Conservation (phyloP, 805 yeast species). For the Peterozyma toletana region DNA sequence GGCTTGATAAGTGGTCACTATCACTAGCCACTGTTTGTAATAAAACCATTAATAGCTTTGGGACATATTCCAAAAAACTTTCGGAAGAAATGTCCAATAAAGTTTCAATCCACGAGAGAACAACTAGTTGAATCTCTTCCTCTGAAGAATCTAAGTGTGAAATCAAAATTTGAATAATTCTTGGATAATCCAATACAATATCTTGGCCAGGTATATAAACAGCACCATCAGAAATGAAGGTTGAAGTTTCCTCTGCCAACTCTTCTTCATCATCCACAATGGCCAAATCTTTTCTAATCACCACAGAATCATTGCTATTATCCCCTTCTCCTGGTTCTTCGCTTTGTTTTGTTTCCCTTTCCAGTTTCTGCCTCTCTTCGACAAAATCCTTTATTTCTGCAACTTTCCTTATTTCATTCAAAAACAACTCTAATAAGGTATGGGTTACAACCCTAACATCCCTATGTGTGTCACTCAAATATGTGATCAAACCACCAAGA, state of each 20-base stretch:
- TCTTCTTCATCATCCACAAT: conserved; percentile 8
- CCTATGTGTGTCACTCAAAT: conserved; percentile 73
- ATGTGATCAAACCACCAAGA: conserved; percentile 74
- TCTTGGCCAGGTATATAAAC: conserved; percentile 73
- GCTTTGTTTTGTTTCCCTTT: conserved; percentile 11
- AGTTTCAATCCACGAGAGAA: conserved; percentile 75
- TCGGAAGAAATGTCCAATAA: conserved; percentile 68
- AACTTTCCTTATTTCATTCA: conserved; percentile 77
- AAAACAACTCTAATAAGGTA: conserved; percentile 61
- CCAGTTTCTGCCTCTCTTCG: conserved; percentile 17
- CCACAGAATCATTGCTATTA: conserved; percentile 16
- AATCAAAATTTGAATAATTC: conserved; percentile 74
- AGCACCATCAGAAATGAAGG: conserved; percentile 33
- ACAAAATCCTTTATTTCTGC: conserved; percentile 56
- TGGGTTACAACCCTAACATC: conserved; percentile 87
- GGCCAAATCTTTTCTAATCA: conserved; percentile 22
- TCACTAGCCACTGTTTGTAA: conserved; percentile 56
- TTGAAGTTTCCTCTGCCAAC: neutral
- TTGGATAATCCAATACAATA: conserved; percentile 70
- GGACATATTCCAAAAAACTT: conserved; percentile 66
- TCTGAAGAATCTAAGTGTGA: conserved; percentile 71
- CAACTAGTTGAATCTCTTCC: conserved; percentile 70
- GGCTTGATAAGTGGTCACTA: conserved; percentile 39
- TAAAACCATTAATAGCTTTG: conserved; percentile 65
- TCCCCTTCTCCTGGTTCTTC: conserved; percentile 14